A percentile compares a stretch with the other conserved stretches of the same genome.
Evolutionary conservation across 768 basidiomycete species (phyloP).

Genomic region (Pholiota molesta): DNA sequence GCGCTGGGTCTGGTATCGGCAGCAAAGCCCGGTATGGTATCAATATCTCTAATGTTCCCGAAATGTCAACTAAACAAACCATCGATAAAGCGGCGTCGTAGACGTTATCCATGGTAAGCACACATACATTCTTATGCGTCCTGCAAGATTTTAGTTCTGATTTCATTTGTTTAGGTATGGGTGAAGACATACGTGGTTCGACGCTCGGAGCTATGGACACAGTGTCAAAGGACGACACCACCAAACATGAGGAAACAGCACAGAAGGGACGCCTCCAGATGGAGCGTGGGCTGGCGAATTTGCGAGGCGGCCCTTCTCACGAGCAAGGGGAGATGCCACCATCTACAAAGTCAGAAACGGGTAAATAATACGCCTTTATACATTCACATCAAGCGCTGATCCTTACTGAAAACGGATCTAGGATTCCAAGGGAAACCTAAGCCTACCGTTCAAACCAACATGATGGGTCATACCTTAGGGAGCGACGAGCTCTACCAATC

Average conservation of each 20-base stretch:
- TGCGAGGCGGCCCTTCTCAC: constrained; percentile 19
- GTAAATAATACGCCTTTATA: background rate
- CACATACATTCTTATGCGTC: background rate
- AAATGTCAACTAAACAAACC: background rate
- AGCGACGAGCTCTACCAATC: no score
- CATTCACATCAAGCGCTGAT: background rate
- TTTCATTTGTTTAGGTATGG: constrained; percentile 33
- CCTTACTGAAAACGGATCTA: background rate
- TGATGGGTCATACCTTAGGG: no score
- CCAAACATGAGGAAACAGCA: constrained; percentile 38
- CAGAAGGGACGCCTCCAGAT: constrained; percentile 41
- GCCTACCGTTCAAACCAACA: background rate
- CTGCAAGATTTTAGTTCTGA: background rate
- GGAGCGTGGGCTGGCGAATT: constrained; percentile 38
- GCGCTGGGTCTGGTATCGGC: constrained; percentile 15
- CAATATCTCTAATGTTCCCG: constrained; percentile 1
- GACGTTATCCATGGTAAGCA: constrained; percentile 39
- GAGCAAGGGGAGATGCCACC: background rate
- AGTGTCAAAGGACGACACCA: constrained; percentile 26
- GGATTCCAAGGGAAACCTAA: background rate
- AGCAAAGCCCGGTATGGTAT: constrained; percentile 27
- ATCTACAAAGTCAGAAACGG: background rate
- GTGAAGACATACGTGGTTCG: constrained; percentile 49
- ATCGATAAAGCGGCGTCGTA: constrained; percentile 29
- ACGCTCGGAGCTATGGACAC: constrained; percentile 42